These are phyloP conservation scores for Isoetes engelmannii DNA, from an alignment of 83 land plant species.

Conservation along the genomic window DNA sequence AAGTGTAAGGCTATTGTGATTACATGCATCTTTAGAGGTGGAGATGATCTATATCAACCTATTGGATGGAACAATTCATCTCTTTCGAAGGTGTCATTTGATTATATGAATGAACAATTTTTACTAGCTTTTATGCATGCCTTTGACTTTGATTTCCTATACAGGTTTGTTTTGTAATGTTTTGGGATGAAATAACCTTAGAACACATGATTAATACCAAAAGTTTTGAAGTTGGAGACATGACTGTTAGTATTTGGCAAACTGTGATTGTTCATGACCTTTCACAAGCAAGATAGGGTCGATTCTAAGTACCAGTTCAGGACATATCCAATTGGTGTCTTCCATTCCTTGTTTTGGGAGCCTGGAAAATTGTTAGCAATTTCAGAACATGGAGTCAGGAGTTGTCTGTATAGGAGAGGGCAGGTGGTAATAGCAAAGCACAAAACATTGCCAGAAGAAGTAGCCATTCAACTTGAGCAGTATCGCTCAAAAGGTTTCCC, in stretches of 20 bases:
- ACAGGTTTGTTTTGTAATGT: slow-evolving; percentile 97
- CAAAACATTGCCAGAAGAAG: slow-evolving; percentile 95
- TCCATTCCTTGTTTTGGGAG: slow-evolving; percentile 88
- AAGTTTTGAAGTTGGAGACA: slow-evolving; percentile 34
- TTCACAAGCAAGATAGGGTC: slow-evolving; percentile 83
- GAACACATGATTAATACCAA: slow-evolving; percentile 54
- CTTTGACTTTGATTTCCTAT: neutral
- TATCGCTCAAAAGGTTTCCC: slow-evolving; percentile 81
- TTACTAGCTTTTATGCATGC: neutral
- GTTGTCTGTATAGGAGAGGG: slow-evolving; percentile 84
- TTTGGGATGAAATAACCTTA: slow-evolving; percentile 89
- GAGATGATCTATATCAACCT: slow-evolving; percentile 98
- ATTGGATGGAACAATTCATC: slow-evolving; percentile 81
- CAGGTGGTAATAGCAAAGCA: slow-evolving; percentile 81
- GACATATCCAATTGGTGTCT: slow-evolving; percentile 86
- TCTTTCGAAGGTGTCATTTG: slow-evolving; percentile 40
- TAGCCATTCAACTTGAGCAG: slow-evolving; percentile 64
- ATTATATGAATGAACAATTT: neutral
- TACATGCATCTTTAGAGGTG: slow-evolving; percentile 98
- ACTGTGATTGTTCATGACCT: slow-evolving; percentile 72
- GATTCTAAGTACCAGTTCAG: slow-evolving; percentile 97
- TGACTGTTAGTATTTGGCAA: slow-evolving; percentile 80
- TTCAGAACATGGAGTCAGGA: slow-evolving; percentile 95
- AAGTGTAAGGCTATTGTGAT: slow-evolving; percentile 70
- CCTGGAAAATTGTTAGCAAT: slow-evolving; percentile 66